Evolutionary conservation across 306 rosid genomes (phyloP).

Genomic region (Geum urbanum): DNA sequence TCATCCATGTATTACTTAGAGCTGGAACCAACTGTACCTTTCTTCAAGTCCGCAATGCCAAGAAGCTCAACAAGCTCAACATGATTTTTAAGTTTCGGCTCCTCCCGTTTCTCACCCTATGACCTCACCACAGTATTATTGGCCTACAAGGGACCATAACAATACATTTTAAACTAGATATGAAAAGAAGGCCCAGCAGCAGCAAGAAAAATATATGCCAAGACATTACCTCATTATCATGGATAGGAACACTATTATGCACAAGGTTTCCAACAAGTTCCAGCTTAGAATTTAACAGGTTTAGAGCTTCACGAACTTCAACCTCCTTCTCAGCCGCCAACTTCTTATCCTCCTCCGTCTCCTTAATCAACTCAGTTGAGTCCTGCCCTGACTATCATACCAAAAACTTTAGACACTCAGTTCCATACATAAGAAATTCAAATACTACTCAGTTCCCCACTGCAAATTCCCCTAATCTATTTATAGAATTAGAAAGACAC

Average conservation of each 20-base stretch:
- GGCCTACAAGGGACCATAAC: slow-evolving; percentile 38
- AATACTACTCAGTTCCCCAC: neutral
- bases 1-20: neutral
- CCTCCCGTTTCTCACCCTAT: slow-evolving; percentile 78
- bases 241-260: slow-evolving; percentile 78
- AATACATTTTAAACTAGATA: neutral
- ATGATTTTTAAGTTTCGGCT: slow-evolving; percentile 81
- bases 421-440: neutral
- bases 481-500: neutral
- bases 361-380: slow-evolving; percentile 44
- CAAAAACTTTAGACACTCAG: neutral
- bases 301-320: slow-evolving; percentile 57
- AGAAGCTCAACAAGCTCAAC: slow-evolving; percentile 87
- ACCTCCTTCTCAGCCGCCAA: slow-evolving; percentile 61
- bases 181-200: neutral
- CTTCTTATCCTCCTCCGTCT: slow-evolving; percentile 61
- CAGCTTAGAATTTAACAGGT: slow-evolving; percentile 53
- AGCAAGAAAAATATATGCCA: neutral
- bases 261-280: slow-evolving; percentile 83
- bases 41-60: slow-evolving; percentile 65
- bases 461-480: neutral
- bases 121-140: slow-evolving; percentile 67
- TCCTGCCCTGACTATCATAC: slow-evolving; percentile 50
- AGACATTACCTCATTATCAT: slow-evolving; percentile 63
- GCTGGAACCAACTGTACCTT: slow-evolving; percentile 38